Evolutionary conservation across 2,329 filamentous ascomycete species (phyloP), one percentile per base, ranked within the genome.

Genomic region (Sphaerulina vaccinii): DNA sequence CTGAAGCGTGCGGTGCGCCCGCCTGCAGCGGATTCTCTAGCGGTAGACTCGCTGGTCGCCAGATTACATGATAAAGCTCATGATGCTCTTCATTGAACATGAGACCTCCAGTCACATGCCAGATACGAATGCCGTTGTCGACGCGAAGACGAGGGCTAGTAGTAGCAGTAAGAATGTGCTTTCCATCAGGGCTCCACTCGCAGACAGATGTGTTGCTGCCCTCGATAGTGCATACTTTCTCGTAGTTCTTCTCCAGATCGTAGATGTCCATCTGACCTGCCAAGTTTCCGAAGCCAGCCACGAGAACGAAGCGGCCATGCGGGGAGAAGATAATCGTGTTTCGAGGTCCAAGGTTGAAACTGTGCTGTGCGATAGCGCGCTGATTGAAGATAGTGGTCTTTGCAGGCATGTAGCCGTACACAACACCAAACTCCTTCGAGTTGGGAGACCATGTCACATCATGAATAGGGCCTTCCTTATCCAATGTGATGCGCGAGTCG

Each of bases 371-470:
- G 53, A 90, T 81, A 57, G 88, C 93, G 58, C 89, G 86, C 64
- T 87, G 83, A 71, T 96, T 96, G 82, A 97, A 99, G 62, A 99
- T 93, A 62, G 92, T 96, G 3, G 92, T 93, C 80, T 97, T 97
- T 50, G 93, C 89, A n/a, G 93, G 93, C 90, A 96, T 97, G 73
- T 89, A 97, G 56, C 93, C 93, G 69, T 99, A 99, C 13, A 96
- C 86, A 24, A 99, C 93, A 68, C 90, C 92, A 67, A 99, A 99
- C 72, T 97, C 92, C 75, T 90, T 95, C 63, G 90, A 95, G 73
- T 93, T 97, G 41, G 93, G 91, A 39, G 90, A 96, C 93, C 93
- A 99, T n/a, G 88, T 84, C 37, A 99, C 92, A 68, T 99, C 93
- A 71, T 97, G 92, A 64, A 97, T 96, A 4, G 93, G 93, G 0